Conservation (phyloP, 2,329 filamentous ascomycete species). For the Dendryphion nanum region DNA sequence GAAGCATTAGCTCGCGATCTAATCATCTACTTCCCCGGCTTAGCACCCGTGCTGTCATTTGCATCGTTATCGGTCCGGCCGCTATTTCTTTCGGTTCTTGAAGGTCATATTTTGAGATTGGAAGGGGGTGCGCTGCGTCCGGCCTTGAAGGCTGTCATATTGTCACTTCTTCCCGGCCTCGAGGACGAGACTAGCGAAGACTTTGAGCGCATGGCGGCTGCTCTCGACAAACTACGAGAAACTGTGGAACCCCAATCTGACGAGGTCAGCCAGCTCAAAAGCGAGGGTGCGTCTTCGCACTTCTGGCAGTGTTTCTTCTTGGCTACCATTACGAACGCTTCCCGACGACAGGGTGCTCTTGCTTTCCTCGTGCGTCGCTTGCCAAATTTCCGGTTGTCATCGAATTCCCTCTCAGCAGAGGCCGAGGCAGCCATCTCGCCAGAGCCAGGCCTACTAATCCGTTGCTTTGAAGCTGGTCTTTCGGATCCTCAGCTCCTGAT, state of each 20-base stretch:
- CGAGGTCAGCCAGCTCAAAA: conserved; percentile 40
- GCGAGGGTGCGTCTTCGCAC: conserved; percentile 67
- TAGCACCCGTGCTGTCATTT: conserved; percentile 87
- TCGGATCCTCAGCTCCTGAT: conserved; percentile 85
- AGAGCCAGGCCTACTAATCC: conserved; percentile 84
- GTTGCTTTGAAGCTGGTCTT: conserved; percentile 89
- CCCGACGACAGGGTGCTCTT: conserved; percentile 78
- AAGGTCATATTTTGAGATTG: conserved; percentile 73
- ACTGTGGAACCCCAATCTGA: conserved; percentile 57
- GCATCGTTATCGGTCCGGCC: conserved; percentile 89
- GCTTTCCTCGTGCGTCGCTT: conserved; percentile 80
- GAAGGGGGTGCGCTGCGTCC: conserved; percentile 72
- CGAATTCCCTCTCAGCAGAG: conserved; percentile 44
- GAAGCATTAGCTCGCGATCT: conserved; percentile 80
- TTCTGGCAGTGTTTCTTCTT: conserved; percentile 99
- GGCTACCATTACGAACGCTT: conserved; percentile 85
- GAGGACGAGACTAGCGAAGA: conserved; percentile 98
- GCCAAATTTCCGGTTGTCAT: conserved; percentile 61
- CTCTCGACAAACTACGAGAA: conserved; percentile 75
- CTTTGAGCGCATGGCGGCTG: conserved; percentile 80
- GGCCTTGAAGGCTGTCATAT: conserved; percentile 83
- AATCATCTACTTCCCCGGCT: conserved; percentile 82
- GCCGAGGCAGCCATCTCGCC: conserved; percentile 76
- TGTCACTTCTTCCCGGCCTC: conserved; percentile 84
- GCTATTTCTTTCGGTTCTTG: conserved; percentile 79